Base-by-base conservation (phyloP, 2,329 filamentous ascomycete genomes). In the Neodidymelliopsis sp. region DNA sequence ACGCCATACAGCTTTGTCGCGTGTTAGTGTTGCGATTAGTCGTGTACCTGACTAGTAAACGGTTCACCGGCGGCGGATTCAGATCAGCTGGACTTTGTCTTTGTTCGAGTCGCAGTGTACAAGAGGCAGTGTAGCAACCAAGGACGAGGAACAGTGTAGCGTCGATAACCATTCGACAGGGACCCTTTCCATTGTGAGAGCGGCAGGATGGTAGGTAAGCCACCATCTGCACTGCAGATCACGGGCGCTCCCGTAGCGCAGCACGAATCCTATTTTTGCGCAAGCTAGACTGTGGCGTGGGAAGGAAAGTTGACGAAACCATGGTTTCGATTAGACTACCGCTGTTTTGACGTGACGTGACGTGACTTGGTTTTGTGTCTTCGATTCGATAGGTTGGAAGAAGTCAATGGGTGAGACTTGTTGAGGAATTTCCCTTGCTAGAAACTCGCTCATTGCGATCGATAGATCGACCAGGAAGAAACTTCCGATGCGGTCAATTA, bases 181-280 rank as follows among this genome's bases (percentile, higher is more conserved):
- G n/a, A n/a, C n/a, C n/a, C n/a, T n/a, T n/a, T n/a, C n/a, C n/a
- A n/a, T n/a, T n/a, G n/a, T 13, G 40, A 37, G 41, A 37, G 41
- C 19, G 7, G 25, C 25, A 44, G n/a, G 18, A 30, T n/a, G n/a
- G n/a, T n/a, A n/a, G n/a, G 16, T 19, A 31, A 38, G 19, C 34
- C 43, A 37, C 24, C 6, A 7, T 30, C 34, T 51, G 43, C 22
- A 46, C 25, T 37, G 56, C 34, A 53, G 54, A 59, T 59, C 54
- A 53, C 52, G 57, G 57, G 54, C 56, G 46, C 46, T 49, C 52
- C 52, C 52, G 54, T 47, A 44, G 45, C 39, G 50, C 29, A 29
- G 9, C 23, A 37, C 15, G n/a, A 11, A 9, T 15, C 25, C 40
- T 39, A 45, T 51, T 45, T 36, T 45, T 27, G 40, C 45, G 10